Percentiles rank a stretch among this genome's conserved stretches.
Evolutionary conservation across 2,329 filamentous ascomycete species (phyloP).

Genomic region (Fusarium albidum): DNA sequence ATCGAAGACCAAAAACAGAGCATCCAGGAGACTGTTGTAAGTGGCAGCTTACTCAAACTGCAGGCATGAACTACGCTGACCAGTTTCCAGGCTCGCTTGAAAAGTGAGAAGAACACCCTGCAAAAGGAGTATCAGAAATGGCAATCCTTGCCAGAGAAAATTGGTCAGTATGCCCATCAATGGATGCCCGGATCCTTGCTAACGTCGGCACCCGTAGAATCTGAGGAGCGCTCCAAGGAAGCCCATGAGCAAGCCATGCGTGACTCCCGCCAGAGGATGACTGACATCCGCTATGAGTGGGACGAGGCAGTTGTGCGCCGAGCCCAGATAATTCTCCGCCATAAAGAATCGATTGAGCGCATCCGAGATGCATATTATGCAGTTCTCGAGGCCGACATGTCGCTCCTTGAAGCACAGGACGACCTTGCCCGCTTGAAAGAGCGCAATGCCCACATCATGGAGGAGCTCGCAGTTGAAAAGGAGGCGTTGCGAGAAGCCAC

Average conservation of each 20-base stretch:
- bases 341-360: slow-evolving; percentile 66
- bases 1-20: slow-evolving; percentile 54
- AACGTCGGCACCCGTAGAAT: slow-evolving; percentile 38
- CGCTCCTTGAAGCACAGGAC: slow-evolving; percentile 81
- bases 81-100: slow-evolving; percentile 54
- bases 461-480: slow-evolving; percentile 57
- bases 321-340: slow-evolving; percentile 59
- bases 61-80: slow-evolving; percentile 25
- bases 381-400: slow-evolving; percentile 74
- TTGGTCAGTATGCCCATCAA: slow-evolving; percentile 60
- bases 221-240: slow-evolving; percentile 45
- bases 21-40: slow-evolving; percentile 50
- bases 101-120: slow-evolving; percentile 69
- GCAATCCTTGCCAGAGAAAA: slow-evolving; percentile 73
- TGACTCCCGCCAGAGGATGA: slow-evolving; percentile 49
- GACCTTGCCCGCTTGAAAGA: slow-evolving; percentile 75
- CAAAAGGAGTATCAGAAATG: slow-evolving; percentile 73
- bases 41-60: slow-evolving; percentile 20
- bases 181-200: not conserved
- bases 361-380: slow-evolving; percentile 70
- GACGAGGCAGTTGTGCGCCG: slow-evolving; percentile 65
- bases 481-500: slow-evolving; percentile 46
- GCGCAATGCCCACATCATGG: slow-evolving; percentile 68
- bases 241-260: slow-evolving; percentile 44
- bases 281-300: slow-evolving; percentile 60